Base-by-base conservation (phyloP, 23 red algal species). In the Pyropia yezoensis region DNA sequence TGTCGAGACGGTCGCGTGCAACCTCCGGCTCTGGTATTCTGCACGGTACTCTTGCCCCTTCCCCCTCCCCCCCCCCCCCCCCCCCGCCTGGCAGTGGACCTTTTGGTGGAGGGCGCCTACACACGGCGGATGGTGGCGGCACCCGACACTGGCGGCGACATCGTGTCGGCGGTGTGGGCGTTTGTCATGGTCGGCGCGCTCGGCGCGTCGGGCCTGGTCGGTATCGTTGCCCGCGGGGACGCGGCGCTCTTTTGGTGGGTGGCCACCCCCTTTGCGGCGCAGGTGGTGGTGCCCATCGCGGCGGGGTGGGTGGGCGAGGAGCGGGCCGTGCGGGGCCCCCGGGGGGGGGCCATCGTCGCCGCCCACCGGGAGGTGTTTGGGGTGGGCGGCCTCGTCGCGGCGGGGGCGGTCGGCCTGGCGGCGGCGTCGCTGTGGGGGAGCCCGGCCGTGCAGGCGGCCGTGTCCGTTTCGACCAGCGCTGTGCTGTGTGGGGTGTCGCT, bases 121-220 rank as follows among this genome's bases (percentile, higher is more conserved):
- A 72, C 82, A 1, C 71, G 70, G 19, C 67, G 69, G 63, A 87
- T 87, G 82, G 59, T 75, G n/a, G 7, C 50, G 27, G 54, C 34
- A 18, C 82, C 82, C 19, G 82, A 76, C 27, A 87, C 62, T 13
- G 82, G 82, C 12, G 75, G 70, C 49, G 71, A 77, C 64, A 50
- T 87, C 52, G 82, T 87, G 23, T 61, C 82, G 17, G 75, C 52
- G 70, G 82, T 87, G 7, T 87, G 82, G 82, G 82, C 71, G 18
- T 51, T 87, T 51, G 70, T 70, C 34, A 87, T 70, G 33, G 54
- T 61, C 21, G 82, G 82, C 13, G 63, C 63, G 21, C 76, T 87
- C 51, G 50, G 75, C 17, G 82, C 71, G 1, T 87, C 82, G 0
- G 39, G 65, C 3, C 27, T 87, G 15, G 82, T 72, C 7, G 82